Evolutionary conservation across 2,329 filamentous ascomycete species (phyloP).

Genomic region (Xylaria sp.): DNA sequence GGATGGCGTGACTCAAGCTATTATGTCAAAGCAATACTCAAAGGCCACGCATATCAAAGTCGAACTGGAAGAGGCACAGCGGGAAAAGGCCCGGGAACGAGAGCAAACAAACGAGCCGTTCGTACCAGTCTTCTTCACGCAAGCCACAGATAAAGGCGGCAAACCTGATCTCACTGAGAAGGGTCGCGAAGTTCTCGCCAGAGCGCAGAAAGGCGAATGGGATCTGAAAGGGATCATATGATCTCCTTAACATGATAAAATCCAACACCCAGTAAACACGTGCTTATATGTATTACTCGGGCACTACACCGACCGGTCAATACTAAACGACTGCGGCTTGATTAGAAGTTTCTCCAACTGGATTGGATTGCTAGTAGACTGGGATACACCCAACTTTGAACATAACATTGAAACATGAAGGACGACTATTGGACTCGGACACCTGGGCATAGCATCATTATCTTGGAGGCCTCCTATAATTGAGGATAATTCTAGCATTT

Average conservation of each 20-base stretch:
- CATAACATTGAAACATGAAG: conserved; percentile 31
- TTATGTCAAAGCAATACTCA: conserved; percentile 82
- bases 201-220: conserved; percentile 66
- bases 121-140: conserved; percentile 88
- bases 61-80: conserved; percentile 90
- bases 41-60: conserved; percentile 89
- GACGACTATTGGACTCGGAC: conserved; percentile 12
- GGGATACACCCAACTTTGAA: conserved; percentile 33
- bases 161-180: conserved; percentile 67
- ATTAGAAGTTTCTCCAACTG: conserved; percentile 25
- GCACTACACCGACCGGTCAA: conserved; percentile 16
- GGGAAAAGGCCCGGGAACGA: conserved; percentile 83
- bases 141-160: conserved; percentile 65
- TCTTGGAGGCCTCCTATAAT: conserved; percentile 11
- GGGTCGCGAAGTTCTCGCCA: conserved; percentile 61
- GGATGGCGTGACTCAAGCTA: conserved; percentile 87
- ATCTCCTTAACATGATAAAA: conserved; percentile 7
- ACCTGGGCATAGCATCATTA: conserved; percentile 33
- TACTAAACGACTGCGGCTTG: conserved; percentile 19
- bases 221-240: conserved; percentile 58
- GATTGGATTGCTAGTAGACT: conserved; percentile 33
- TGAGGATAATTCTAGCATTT: conserved; percentile 17
- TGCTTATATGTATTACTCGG: conserved; percentile 19
- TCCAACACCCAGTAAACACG: conserved; percentile 8
- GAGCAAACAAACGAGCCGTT: conserved; percentile 76